Evolutionary conservation across 2,329 filamentous ascomycete species (phyloP).

Genomic region (Neocatenulostroma microsporum): DNA sequence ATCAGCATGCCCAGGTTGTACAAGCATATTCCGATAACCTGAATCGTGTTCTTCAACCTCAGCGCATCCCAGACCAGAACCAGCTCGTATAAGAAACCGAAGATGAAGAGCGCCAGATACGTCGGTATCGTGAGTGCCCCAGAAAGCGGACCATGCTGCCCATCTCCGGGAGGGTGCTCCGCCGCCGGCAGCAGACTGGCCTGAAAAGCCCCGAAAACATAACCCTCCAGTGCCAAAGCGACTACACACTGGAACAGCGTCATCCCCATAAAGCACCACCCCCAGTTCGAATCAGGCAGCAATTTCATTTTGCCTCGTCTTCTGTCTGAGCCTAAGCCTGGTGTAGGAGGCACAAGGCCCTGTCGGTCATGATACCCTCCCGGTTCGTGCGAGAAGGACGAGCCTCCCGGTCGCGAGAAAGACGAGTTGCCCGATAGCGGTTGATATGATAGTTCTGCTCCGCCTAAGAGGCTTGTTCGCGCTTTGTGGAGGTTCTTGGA

Average conservation of each 20-base stretch:
- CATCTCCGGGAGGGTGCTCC: slow-evolving; percentile 14
- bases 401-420: no score
- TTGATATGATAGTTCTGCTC: slow-evolving; percentile 35
- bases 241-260: slow-evolving; percentile 69
- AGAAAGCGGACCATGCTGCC: no score
- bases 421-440: slow-evolving; percentile 40
- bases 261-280: slow-evolving; percentile 72
- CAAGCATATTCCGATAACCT: slow-evolving; percentile 88
- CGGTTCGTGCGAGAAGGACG: no score
- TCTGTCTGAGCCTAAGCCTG: slow-evolving; percentile 21
- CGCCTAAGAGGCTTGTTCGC: slow-evolving; percentile 53
- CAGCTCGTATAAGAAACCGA: slow-evolving; percentile 89
- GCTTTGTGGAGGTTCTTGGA: slow-evolving; percentile 52
- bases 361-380: slow-evolving; percentile 47
- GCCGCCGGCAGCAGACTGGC: slow-evolving; percentile 32
- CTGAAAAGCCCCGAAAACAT: slow-evolving; percentile 85
- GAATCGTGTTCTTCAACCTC: slow-evolving; percentile 94
- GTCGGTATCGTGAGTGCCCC: slow-evolving; percentile 70
- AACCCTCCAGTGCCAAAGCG: slow-evolving; percentile 78
- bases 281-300: slow-evolving; percentile 79
- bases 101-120: slow-evolving; percentile 93
- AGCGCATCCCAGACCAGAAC: slow-evolving; percentile 88
- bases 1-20: slow-evolving; percentile 88
- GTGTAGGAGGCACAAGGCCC: slow-evolving; percentile 39
- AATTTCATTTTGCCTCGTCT: slow-evolving; percentile 56